Percentiles rank a stretch among this genome's conserved stretches.
Conservation (phyloP, 225 moss, liverwort and hornwort genomes). For the Anthoceros angustus region DNA sequence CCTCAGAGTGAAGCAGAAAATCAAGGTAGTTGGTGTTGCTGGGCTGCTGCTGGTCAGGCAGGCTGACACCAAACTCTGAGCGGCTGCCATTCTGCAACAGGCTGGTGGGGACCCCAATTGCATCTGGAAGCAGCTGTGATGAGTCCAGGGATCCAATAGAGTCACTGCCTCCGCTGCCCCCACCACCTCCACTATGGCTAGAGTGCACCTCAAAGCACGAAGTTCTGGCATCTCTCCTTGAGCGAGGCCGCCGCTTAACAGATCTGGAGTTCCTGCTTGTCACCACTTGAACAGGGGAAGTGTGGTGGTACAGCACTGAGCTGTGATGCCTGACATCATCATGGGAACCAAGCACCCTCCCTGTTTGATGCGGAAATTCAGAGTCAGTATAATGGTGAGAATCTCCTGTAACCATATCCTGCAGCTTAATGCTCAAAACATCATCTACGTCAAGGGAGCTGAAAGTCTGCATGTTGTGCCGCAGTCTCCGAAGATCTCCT, state of each 20-base stretch:
- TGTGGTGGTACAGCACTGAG: slow-evolving; percentile 33
- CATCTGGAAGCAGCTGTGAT: slow-evolving; percentile 21
- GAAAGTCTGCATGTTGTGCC: slow-evolving; percentile 49
- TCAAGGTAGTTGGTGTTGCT: slow-evolving; percentile 76
- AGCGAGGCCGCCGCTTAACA: slow-evolving; percentile 81
- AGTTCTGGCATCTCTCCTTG: slow-evolving; percentile 61
- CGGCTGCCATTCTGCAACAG: slow-evolving; percentile 22
- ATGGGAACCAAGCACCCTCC: slow-evolving; percentile 15
- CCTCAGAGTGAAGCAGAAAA: slow-evolving; percentile 76
- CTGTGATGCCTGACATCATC: slow-evolving; percentile 21
- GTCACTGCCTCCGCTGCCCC: slow-evolving; percentile 18
- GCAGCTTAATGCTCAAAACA: slow-evolving; percentile 65
- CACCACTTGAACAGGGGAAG: slow-evolving; percentile 23
- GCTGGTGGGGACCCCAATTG: slow-evolving; percentile 14
- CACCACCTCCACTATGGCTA: slow-evolving; percentile 14
- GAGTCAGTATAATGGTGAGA: slow-evolving; percentile 20
- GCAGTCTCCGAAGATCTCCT: slow-evolving; percentile 28
- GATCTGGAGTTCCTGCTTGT: slow-evolving; percentile 50
- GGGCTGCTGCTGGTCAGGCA: slow-evolving; percentile 26
- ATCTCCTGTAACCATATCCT: slow-evolving; percentile 56
- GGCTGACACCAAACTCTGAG: slow-evolving; percentile 33
- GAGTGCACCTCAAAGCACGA: slow-evolving; percentile 51
- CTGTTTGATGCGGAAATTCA: slow-evolving; percentile 20
- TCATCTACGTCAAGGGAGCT: slow-evolving; percentile 67
- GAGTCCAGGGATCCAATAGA: slow-evolving; percentile 9